Evolutionary conservation across 2,329 filamentous ascomycete genomes (phyloP), one percentile per base, ranked within the genome.

Genomic region (Colletotrichum karsti): DNA sequence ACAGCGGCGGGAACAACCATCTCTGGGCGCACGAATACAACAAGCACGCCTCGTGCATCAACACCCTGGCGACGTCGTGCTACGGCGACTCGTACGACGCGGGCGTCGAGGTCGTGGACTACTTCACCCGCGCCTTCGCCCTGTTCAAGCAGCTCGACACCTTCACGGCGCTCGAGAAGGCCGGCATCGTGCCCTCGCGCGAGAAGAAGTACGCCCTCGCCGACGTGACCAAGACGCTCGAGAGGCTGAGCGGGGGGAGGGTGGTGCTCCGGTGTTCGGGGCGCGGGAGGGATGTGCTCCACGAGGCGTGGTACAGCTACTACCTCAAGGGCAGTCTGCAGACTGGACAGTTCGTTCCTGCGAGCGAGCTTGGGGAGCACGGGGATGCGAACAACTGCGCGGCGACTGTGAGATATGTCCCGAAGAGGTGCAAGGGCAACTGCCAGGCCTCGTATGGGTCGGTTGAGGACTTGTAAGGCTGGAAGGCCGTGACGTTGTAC

Each of bases 11-110:
- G 22, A 83, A 83, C 71, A 74, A 79, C 33, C 76, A 80, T 58
- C 76, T 93, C 73, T 93, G 91, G 91, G 84, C 88, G 72, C 90
- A 92, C 78, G 91, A 93, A 75, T 93, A 90, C 87, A 84, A 85
- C 77, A 92, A 92, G 77, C 91, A 93, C 76, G 91, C 88, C 33
- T 92, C 91, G 12, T 93, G 91, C 79, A 89, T 93, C 74, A 90
- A 88, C 75, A 93, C 91, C 0, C 85, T 93, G 50, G 80, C 90
- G 3, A 86, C 90, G 0, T 74, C 80, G 20, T 93, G 91, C 83
- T 93, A 93, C 80, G 80, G 81, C 39, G 79, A 85, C 63, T 86
- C 87, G 73, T 81, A 83, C 75, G 69, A 56, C 7, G 71, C 79
- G 0, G 81, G 81, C n/a, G 26, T 80, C 42, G 81, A 83, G 69